Percentiles rank a stretch among this genome's conserved stretches.
These are phyloP conservation scores for Apodospora peruviana DNA, from an alignment of 495 filamentous ascomycete species.

Conservation along the genomic window DNA sequence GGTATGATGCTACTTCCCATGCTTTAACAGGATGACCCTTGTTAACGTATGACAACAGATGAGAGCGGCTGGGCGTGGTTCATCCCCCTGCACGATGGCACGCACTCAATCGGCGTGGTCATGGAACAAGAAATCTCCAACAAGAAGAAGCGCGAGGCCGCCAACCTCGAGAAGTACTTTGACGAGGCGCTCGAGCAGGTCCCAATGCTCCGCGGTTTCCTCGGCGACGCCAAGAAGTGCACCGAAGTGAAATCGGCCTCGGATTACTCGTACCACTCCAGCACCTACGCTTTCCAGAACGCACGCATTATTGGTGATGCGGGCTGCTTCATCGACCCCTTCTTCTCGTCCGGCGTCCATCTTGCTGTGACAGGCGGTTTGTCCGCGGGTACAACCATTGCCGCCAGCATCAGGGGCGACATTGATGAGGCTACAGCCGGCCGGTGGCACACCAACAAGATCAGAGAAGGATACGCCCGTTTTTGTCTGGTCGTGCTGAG, in stretches of 20 bases:
- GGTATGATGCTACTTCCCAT: too few relatives aligned
- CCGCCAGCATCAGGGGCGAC: conserved; percentile 29
- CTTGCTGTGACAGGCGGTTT: conserved; percentile 40
- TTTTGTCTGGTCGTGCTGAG: conserved; percentile 46
- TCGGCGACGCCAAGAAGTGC: conserved; percentile 23
- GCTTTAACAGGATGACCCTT: too few relatives aligned
- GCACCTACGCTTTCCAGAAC: conserved; percentile 27
- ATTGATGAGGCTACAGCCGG: conserved; percentile 33
- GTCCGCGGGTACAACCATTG: conserved; percentile 37
- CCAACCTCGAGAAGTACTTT: conserved; percentile 33
- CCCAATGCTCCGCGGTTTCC: conserved; percentile 18
- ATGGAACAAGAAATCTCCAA: conserved; percentile 28
- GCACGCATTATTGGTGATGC: conserved; percentile 40
- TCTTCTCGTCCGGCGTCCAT: conserved; percentile 45
- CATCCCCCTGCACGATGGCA: conserved; percentile 42
- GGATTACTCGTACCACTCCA: conserved; percentile 40
- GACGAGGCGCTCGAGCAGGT: conserved; percentile 26
- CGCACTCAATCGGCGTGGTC: conserved; percentile 36
- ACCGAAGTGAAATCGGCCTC: conserved; percentile 30
- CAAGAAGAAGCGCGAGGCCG: conserved; percentile 25
- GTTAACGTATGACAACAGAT: too few relatives aligned
- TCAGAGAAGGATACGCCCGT: conserved; percentile 42
- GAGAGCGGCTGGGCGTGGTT: conserved; percentile 39
- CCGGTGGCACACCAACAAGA: conserved; percentile 42
- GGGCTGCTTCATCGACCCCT: conserved; percentile 40